These are phyloP conservation scores for Heliamphora pulchella DNA, from an alignment of 179 eudicot species.

Conservation along the genomic window DNA sequence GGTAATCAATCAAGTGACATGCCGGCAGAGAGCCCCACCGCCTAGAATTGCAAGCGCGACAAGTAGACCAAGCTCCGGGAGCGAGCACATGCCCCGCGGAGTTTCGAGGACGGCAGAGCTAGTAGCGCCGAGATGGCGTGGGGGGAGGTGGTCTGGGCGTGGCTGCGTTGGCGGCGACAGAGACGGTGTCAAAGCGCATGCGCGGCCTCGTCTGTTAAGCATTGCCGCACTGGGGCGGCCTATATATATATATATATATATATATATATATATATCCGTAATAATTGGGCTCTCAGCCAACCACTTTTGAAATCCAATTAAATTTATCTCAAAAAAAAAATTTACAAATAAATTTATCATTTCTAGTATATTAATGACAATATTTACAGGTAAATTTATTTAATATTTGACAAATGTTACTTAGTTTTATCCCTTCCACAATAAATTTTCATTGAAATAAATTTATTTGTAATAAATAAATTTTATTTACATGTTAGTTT, in stretches of 20 bases:
- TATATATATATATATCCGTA: not conserved
- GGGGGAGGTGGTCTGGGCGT: slow-evolving; percentile 80
- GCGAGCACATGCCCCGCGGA: slow-evolving; percentile 76
- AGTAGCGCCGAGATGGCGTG: slow-evolving; percentile 76
- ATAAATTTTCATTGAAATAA: no score
- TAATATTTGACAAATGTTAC: no score
- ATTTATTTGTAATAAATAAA: no score
- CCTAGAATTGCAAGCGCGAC: slow-evolving; percentile 69
- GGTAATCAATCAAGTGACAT: slow-evolving; percentile 73
- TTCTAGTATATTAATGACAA: no score
- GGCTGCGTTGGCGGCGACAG: slow-evolving; percentile 70
- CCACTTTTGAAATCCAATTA: not conserved
- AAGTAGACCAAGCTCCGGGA: slow-evolving; percentile 50
- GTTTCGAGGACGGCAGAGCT: slow-evolving; percentile 49
- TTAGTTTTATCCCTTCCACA: no score
- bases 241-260: slow-evolving; percentile 16
- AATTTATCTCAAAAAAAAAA: no score
- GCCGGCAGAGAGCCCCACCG: slow-evolving; percentile 65
- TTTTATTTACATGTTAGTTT: no score
- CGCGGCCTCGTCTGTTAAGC: slow-evolving; percentile 72
- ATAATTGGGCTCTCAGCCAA: not conserved
- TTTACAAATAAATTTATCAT: no score
- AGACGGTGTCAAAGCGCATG: slow-evolving; percentile 68
- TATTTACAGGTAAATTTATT: no score
- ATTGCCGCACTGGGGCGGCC: slow-evolving; percentile 93